Base-by-base conservation (phyloP, 495 filamentous ascomycete genomes). In the Pseudomonodictys pantanalensis region DNA sequence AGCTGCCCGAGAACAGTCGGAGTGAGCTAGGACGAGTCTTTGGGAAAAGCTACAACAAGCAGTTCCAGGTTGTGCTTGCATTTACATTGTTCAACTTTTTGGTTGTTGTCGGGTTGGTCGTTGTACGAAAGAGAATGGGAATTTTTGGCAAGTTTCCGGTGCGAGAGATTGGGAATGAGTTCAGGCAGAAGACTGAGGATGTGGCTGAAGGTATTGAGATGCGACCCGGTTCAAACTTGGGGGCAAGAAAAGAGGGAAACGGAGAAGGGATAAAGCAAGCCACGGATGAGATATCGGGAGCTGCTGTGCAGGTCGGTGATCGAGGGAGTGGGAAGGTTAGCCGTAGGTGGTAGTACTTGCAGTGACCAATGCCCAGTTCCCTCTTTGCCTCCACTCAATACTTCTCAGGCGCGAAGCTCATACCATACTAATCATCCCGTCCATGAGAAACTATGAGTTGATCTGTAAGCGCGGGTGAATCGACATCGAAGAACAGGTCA, bases 61-160 rank as follows among this genome's bases (percentile, higher is more conserved):
- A 66, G 29, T 62, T 66, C 35, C 53, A 54, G 25, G 63, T 62
- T 18, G 35, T 62, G 52, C 15, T 66, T 28, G 63, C 52, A 9
- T 66, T 61, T 33, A 33, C 58, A 4, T 29, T 23, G 1, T 26
- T 52, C 32, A 66, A 58, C 41, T 20, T 66, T 17, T 24, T 66
- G n/a, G 54, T 50, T 15, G 18, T 46, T 4, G 33, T 58, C 26
- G 33, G 22, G 18, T 52, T 66, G 22, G 35, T 29, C 3, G 9
- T 53, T 11, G 52, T 53, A 5, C 33, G 58, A 26, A 62, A 58
- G 44, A 39, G 49, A 17, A 29, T 26, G 1, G 63, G 63, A 0
- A 51, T 62, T 9, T 56, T 56, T 32, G 58, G 58, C 0, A 11
- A 24, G 8, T 33, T 56, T 7, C 58, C 58, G 6, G 52, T 56